Base-by-base conservation (phyloP, 345 rosid genomes). In the Dipteronia dyeriana region DNA sequence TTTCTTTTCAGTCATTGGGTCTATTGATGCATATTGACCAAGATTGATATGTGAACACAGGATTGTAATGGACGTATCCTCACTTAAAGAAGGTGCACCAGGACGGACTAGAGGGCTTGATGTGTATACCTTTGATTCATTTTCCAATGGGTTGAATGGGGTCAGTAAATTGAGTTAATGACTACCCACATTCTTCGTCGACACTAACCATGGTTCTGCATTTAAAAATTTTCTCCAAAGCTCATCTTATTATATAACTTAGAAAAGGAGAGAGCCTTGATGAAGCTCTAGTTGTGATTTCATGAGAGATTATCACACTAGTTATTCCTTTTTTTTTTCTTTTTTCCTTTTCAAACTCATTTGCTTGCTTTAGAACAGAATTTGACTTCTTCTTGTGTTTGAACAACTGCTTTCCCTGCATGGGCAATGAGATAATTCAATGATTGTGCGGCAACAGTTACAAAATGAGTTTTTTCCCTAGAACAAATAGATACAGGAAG, bases 71-170 rank as follows among this genome's bases (percentile, higher is more conserved):
- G 97, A 96, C 76, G 83, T 89, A 57, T 91, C 97, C 73, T 70
- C 87, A 6, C 87, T 91, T 19, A 90, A 84, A 49, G 97, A 93
- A 2, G 99, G 99, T 41, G 97, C 97, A 38, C 97, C 99, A 0
- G 90, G 97, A 71, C 87, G 92, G 84, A 96, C 99, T 19, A 88
- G 99, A 78, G 99, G 97, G 76, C 85, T 96, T 20, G 83, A 83
- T 20, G 80, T 91, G 57, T 79, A 82, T 62, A 47, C 85, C 1
- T 43, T 88, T 2, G 84, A 86, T 82, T 87, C 89, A 11, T 87
- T 85, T 81, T 86, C 87, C 0, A 84, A 88, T 68, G 80, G 83
- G 31, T 76, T 89, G 65, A 76, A 83, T 19, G 83, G 85, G 76
- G 78, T 84, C 80, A 64, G 81, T 57, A 71, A 38, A 19, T 79